Evolutionary conservation across 495 filamentous ascomycete species (phyloP).

Genomic region (Podospora appendiculata): DNA sequence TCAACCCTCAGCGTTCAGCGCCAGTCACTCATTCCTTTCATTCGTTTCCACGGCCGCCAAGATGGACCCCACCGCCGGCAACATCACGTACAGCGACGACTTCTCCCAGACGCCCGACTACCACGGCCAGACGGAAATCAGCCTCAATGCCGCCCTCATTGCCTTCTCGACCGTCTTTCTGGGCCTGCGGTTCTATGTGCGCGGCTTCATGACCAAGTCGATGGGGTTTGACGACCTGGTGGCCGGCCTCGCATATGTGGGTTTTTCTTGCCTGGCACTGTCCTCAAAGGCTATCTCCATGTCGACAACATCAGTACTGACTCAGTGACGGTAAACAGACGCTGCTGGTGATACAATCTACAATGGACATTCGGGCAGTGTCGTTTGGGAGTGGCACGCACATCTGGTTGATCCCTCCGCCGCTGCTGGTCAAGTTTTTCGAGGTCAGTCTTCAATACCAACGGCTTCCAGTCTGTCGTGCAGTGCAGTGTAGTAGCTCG

Average conservation of each 20-base stretch:
- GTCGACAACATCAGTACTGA: background rate
- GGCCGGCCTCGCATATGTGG: slow-evolving; percentile 17
- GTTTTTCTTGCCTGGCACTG: too few species aligned
- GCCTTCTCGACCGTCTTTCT: slow-evolving; percentile 17
- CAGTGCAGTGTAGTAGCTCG: background rate
- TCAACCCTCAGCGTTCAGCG: too few species aligned
- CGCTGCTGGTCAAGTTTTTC: slow-evolving; percentile 13
- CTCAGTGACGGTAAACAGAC: background rate
- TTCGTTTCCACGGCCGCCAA: background rate
- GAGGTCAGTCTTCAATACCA: slow-evolving; percentile 3
- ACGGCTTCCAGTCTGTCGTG: background rate
- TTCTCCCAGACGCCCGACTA: slow-evolving; percentile 6
- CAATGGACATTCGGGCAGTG: slow-evolving; percentile 5
- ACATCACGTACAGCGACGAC: background rate
- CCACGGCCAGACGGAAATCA: slow-evolving; percentile 9
- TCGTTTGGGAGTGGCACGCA: slow-evolving; percentile 10
- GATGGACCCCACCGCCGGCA: slow-evolving; percentile 5
- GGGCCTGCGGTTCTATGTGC: slow-evolving; percentile 16
- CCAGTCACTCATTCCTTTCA: too few species aligned
- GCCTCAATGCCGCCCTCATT: slow-evolving; percentile 18
- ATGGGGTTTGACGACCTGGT: slow-evolving; percentile 23
- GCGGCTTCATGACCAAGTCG: slow-evolving; percentile 19
- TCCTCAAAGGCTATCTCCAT: too few species aligned
- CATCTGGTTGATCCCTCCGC: slow-evolving; percentile 6
- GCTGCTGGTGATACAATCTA: background rate